Evolutionary conservation across 805 yeast species (phyloP), one percentile per base, ranked within the genome.

Genomic region (Teunomyces panamensis): DNA sequence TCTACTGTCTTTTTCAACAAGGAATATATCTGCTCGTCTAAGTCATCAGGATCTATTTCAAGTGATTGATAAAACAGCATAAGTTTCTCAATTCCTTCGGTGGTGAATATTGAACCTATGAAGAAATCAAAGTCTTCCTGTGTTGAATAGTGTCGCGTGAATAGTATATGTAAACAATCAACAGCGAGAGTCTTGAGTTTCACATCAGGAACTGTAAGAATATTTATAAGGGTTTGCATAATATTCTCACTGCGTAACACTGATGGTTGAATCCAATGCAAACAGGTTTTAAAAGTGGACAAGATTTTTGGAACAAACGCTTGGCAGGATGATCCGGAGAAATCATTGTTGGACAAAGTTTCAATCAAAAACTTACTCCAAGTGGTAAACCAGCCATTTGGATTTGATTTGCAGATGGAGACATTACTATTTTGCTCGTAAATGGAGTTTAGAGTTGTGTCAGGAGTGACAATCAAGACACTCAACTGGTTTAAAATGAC

Each of bases 1-100:
- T 94, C 99, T 4, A 91, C 96, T 11, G 92, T 78, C 67, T 92
- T 92, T 63, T 94, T 94, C 51, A 88, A 69, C 49, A 92, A 77
- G 1, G 95, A 84, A 63, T 94, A 94, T 30, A 80, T 75, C 48
- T 79, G 80, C 56, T 90, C 97, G 58, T 87, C 91, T 17, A 90
- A 75, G 57, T 84, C 88, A 49, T 84, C 83, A 0, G 88, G 81
- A 50, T 81, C 80, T 3, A 84, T 62, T 52, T 81, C 80, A 44
- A 87, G 75, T 32, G 79, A 74, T 26, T 68, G 65, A 63, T 84
- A 91, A 28, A 89, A 87, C 41, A 74, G 77, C 30, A 79, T 67
- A 43, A 94, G 74, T 58, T 89, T 78, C 41, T 73, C 68, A 52
- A 94, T 80, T n/a, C 96, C 96, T 46, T 81, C 84, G 2, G 83